Evolutionary conservation across 2,329 filamentous ascomycete genomes (phyloP), one percentile per base, ranked within the genome.

Genomic region (Aspergillus bombycis): DNA sequence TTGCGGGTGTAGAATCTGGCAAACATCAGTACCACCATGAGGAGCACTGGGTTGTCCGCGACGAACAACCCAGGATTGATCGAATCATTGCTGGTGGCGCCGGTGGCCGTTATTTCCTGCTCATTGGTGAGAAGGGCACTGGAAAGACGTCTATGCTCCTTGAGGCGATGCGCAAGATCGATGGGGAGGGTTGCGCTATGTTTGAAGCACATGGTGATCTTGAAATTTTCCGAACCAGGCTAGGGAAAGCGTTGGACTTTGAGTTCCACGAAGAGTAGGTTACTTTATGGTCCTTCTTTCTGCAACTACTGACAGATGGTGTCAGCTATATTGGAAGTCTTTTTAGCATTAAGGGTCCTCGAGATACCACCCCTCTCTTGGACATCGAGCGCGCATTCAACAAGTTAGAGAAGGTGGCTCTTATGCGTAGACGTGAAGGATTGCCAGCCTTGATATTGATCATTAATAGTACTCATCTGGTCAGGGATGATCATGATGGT

Each of bases 341-440:
- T 64, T 99, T 99, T 78, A 96, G 92, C 64, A 96, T 99, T 73
- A 88, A 91, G 34, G 95, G 95, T 0, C 95, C 95, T 0, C 87
- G 95, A 50, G 95, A 99, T 72, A 94, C 92, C 3, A 96, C 93
- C 0, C 93, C 95, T 5, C 82, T 99, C 38, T 84, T 99, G 1
- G 95, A 99, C 75, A 97, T 99, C 66, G 95, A 99, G 76, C 88
- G 95, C 32, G 95, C 95, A 0, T 90, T 99, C 76, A 99, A 99
- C 84, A 99, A 99, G 79, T 82, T 99, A 12, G 95, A 99, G 75
- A 99, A 99, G 78, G 92, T 98, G 9, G 95, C 95, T 0, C 80
- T 99, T 54, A 67, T 66, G 62, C 84, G 83, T 69, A 86, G 93
- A 52, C 82, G 84, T 36, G 81, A 77, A 63, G 77, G 88, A 32